These are phyloP conservation scores for Annona cherimola DNA, from an alignment of 164 flowering plant species.

Conservation along the genomic window DNA sequence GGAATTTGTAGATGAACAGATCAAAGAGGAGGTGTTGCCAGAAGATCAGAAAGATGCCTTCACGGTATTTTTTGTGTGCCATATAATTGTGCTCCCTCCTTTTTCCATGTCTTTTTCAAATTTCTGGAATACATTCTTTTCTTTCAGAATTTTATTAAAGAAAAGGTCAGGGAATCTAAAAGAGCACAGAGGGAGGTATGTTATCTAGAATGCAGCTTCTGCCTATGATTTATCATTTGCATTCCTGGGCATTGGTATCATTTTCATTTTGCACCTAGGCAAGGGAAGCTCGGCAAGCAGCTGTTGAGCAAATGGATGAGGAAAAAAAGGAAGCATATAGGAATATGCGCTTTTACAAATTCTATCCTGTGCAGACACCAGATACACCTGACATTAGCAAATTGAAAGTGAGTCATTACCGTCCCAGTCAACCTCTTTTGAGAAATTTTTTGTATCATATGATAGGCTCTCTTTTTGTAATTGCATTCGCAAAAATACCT, in stretches of 20 bases:
- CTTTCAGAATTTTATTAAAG: slow-evolving; percentile 65
- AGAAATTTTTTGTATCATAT: not conserved
- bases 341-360: slow-evolving; percentile 81
- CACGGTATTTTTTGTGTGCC: slow-evolving; percentile 38
- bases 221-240: not conserved
- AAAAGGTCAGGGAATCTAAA: slow-evolving; percentile 79
- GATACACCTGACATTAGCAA: slow-evolving; percentile 77
- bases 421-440: not conserved
- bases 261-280: slow-evolving; percentile 40
- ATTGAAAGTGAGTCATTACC: slow-evolving; percentile 54
- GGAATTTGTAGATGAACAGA: slow-evolving; percentile 70
- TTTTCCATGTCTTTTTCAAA: not conserved
- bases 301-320: slow-evolving; percentile 69
- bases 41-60: slow-evolving; percentile 80
- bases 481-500: not conserved
- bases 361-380: slow-evolving; percentile 76
- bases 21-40: slow-evolving; percentile 56
- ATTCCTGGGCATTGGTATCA: too few relatives aligned
- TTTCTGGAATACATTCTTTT: not conserved
- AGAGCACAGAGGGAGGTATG: slow-evolving; percentile 78
- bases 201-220: not conserved
- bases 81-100: not conserved
- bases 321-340: slow-evolving; percentile 59
- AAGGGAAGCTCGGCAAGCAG: slow-evolving; percentile 72
- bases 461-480: not conserved